Base-by-base conservation (phyloP, 2,329 filamentous ascomycete genomes). In the Cytospora piceae region DNA sequence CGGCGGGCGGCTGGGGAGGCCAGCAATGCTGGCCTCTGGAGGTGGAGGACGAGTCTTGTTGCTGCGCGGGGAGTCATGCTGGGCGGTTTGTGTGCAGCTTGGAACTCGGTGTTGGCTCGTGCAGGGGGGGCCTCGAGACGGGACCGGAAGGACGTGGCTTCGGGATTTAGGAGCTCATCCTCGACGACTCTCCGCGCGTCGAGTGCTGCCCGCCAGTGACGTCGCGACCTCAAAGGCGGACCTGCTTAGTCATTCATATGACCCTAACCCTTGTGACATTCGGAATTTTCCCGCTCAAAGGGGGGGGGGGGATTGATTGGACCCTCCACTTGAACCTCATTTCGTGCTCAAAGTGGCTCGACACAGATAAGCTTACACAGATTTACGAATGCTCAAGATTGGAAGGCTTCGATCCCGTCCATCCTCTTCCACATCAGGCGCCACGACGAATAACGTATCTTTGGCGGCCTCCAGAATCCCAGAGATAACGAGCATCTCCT, bases 1-100 rank as follows among this genome's bases (percentile, higher is more conserved):
- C 71, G 68, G 57, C 53, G 54, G 70, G 64, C 34, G 66, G 67
- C 31, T 63, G 63, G 9, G 11, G 32, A 15, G 4, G 39, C 39
- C 34, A 67, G 67, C 24, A 69, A 66, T 4, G 34, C 29, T 64
- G 31, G 63, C 63, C 63, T 61, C 46, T 61, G 55, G 11, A 55
- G 39, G 55, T 61, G 39, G 55, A 64, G 63, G 27, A 53, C n/a
- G 39, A 56, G 49, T n/a, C 59, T 39, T 7, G 32, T 34, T 34
- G 32, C 11, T 34, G 58, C 49, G 12, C 66, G 58, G 20, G 58
- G 39, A 52, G 63, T 24, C 66, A 67, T 67, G 56, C 34, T 37
- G 34, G 34, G 31, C 32, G 27, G 20, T 20, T 37, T 9, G 17
- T 9, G 17, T 9, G 22, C 24, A n/a, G 42, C 17, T 56, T 12